Percentiles rank a stretch among this genome's conserved stretches.
These are phyloP conservation scores for Coniochaeta sp. DNA, from an alignment of 2,329 filamentous ascomycete species.

Conservation along the genomic window DNA sequence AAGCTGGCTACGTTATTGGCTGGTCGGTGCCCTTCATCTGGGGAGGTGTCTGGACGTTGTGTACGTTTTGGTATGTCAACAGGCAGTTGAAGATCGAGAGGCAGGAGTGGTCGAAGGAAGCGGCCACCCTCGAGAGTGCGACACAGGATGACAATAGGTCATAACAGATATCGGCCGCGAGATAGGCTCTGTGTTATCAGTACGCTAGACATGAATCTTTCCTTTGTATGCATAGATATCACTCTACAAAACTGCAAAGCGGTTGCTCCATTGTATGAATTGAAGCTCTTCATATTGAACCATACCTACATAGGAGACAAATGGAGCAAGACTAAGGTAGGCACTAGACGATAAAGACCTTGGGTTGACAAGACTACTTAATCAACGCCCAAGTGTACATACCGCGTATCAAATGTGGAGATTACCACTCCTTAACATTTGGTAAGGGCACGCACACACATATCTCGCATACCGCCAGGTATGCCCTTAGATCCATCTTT, in stretches of 20 bases:
- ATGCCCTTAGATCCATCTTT: too few relatives aligned
- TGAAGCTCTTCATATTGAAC: too few relatives aligned
- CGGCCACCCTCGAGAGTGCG: background rate
- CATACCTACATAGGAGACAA: too few relatives aligned
- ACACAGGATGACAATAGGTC: background rate
- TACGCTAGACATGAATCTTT: background rate
- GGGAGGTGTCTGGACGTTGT: conserved; percentile 15
- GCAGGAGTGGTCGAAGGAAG: conserved; percentile 17
- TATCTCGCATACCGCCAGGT: too few relatives aligned
- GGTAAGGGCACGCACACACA: too few relatives aligned
- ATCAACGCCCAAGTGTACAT: too few relatives aligned
- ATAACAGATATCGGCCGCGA: background rate
- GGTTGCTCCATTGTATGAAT: too few relatives aligned
- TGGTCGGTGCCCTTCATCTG: conserved; percentile 17
- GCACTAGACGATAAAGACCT: too few relatives aligned
- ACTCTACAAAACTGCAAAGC: background rate
- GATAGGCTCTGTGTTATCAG: background rate
- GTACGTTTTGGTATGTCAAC: conserved; percentile 18
- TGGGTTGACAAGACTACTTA: too few relatives aligned
- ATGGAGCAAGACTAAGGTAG: too few relatives aligned
- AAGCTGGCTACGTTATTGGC: conserved; percentile 14
- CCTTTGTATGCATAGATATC: background rate
- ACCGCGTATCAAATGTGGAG: too few relatives aligned
- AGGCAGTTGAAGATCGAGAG: conserved; percentile 16
- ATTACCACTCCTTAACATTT: too few relatives aligned